These are phyloP conservation scores for Urtica urens DNA, from an alignment of 306 rosid species.

Conservation along the genomic window DNA sequence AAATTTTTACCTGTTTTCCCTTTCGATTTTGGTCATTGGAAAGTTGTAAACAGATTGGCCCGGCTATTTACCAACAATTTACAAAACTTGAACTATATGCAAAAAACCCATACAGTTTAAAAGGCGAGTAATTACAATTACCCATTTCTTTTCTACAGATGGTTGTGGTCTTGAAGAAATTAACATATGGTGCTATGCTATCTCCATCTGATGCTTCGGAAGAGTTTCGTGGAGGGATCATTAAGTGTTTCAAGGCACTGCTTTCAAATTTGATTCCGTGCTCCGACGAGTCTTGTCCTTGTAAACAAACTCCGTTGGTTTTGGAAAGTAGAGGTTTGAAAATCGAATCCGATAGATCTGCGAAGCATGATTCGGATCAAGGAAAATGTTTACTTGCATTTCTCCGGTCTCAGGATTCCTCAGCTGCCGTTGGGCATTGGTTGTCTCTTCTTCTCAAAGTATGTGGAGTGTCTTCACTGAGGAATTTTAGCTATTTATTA, in stretches of 20 bases:
- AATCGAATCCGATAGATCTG: slow-evolving; percentile 17
- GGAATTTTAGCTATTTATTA: too few species aligned
- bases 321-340: slow-evolving; percentile 26
- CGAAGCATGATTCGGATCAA: slow-evolving; percentile 36
- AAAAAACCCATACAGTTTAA: too few species aligned
- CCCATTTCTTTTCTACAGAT: slow-evolving; percentile 44
- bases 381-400: slow-evolving; percentile 67
- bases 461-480: slow-evolving; percentile 18
- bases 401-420: slow-evolving; percentile 59
- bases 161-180: slow-evolving; percentile 86
- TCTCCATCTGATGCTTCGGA: slow-evolving; percentile 88
- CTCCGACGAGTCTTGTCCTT: slow-evolving; percentile 46
- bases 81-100: too few species aligned
- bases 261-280: slow-evolving; percentile 55
- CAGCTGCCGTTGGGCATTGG: slow-evolving; percentile 94
- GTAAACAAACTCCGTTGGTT: slow-evolving; percentile 53
- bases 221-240: slow-evolving; percentile 91
- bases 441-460: slow-evolving; percentile 86
- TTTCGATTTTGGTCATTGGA: too few species aligned
- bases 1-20: too few species aligned
- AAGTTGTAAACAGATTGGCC: too few species aligned
- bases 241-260: slow-evolving; percentile 63
- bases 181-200: slow-evolving; percentile 78
- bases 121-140: neutral
- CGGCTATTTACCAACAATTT: too few species aligned